Percentiles rank a stretch among this genome's conserved stretches.
These are phyloP conservation scores for Leccinum barrowsii DNA, from an alignment of 768 basidiomycete species.

Conservation along the genomic window DNA sequence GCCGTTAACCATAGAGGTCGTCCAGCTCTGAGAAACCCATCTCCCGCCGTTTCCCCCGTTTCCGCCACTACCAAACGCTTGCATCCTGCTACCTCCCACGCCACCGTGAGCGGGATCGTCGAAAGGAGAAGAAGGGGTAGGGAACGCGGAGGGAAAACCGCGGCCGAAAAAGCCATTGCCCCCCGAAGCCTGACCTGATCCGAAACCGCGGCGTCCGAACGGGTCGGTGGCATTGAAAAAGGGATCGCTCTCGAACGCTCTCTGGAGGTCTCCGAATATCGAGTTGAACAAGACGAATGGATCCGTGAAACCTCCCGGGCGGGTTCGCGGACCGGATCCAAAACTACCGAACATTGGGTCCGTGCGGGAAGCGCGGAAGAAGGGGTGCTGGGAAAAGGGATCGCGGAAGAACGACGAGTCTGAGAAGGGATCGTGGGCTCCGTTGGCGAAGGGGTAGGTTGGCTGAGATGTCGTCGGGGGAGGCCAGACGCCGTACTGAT, in stretches of 20 bases:
- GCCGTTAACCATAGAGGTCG: constrained; percentile 61
- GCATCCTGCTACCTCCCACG: constrained; percentile 10
- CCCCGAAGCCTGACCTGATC: constrained; percentile 8
- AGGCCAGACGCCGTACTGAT: constrained; percentile 67
- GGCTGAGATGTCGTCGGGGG: constrained; percentile 46
- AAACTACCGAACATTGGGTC: constrained; percentile 26
- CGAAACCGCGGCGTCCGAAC: constrained; percentile 15
- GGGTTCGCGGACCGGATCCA: constrained; percentile 17
- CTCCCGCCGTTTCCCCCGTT: constrained; percentile 13
- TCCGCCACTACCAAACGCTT: constrained; percentile 3
- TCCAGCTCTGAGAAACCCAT: constrained; percentile 55
- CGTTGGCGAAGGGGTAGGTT: constrained; percentile 11
- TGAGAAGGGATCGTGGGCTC: constrained; percentile 16
- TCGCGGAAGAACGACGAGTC: constrained; percentile 20
- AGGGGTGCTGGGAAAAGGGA: constrained; percentile 13
- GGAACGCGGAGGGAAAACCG: constrained; percentile 5
- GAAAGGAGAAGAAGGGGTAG: constrained; percentile 11
- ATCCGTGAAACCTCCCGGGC: constrained; percentile 52
- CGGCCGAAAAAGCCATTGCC: constrained; percentile 10
- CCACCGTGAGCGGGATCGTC: constrained; percentile 14
- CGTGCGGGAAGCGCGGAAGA: constrained; percentile 21
- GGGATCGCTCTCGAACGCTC: constrained; percentile 32
- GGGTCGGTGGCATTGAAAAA: constrained; percentile 28
- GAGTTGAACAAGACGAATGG: constrained; percentile 73
- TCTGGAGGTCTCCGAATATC: constrained; percentile 55